These are phyloP conservation scores for Pseudogymnoascus sp. DNA, from an alignment of 2,329 filamentous ascomycete species.

Conservation along the genomic window DNA sequence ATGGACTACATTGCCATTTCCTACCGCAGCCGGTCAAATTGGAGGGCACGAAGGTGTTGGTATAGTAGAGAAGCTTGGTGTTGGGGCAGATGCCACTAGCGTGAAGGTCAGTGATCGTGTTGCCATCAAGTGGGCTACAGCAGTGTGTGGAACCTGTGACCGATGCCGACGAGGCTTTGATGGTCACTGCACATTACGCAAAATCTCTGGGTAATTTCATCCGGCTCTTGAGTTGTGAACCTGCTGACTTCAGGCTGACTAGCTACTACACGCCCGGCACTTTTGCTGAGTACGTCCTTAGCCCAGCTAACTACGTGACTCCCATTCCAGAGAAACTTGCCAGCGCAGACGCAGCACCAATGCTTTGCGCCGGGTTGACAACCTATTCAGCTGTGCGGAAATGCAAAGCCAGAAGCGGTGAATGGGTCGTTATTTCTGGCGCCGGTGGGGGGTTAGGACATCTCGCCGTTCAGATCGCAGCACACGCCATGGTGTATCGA, in stretches of 20 bases:
- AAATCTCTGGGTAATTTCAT: constrained; percentile 39
- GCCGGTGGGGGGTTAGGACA: constrained; percentile 58
- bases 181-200: constrained; percentile 51
- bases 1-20: constrained; percentile 20
- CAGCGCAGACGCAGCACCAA: constrained; percentile 53
- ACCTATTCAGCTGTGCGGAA: constrained; percentile 58
- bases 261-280: constrained; percentile 61
- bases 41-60: constrained; percentile 64
- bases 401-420: constrained; percentile 39
- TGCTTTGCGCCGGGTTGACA: constrained; percentile 60
- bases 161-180: constrained; percentile 49
- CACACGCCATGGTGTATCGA: constrained; percentile 51
- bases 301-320: constrained; percentile 59
- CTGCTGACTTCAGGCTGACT: neutral
- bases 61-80: constrained; percentile 55
- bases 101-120: constrained; percentile 60
- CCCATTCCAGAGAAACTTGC: constrained; percentile 54
- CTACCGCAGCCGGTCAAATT: constrained; percentile 40
- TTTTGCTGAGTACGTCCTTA: constrained; percentile 60
- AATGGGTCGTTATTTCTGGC: constrained; percentile 44
- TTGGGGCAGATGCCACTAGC: constrained; percentile 44
- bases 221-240: neutral
- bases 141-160: constrained; percentile 45
- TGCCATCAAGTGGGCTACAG: constrained; percentile 56
- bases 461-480: constrained; percentile 51